phyloP scores from a whole-genome alignment of 2,329 filamentous ascomycete species.

The Epichloe uncinata region DNA sequence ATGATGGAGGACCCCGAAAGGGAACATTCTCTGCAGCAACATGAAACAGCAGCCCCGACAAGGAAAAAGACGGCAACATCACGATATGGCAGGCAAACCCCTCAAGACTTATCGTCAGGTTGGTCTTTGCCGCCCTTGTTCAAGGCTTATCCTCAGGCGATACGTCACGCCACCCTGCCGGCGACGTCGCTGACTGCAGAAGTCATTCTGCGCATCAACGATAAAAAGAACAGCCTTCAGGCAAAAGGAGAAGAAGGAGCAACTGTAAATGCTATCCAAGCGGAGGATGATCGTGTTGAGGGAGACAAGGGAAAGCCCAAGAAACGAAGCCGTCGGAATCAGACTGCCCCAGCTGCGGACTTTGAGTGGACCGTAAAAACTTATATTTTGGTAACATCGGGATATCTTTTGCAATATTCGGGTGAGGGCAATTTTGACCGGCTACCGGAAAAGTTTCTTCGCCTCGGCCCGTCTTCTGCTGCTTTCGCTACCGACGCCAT shows the following conservation, averaged over 20 bases:
- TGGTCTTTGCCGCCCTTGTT: conserved; percentile 69
- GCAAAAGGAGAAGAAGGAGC: conserved; percentile 7
- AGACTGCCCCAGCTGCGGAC: conserved; percentile 27
- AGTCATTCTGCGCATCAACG: conserved; percentile 48
- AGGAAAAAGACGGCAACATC: conserved; percentile 6
- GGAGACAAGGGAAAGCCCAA: conserved; percentile 24
- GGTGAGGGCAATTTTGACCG: conserved; percentile 58
- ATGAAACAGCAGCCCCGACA: conserved; percentile 5
- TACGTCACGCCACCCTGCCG: conserved; percentile 59
- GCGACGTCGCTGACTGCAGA: conserved; percentile 58
- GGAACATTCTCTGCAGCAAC: conserved; percentile 6
- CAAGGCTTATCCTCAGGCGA: conserved; percentile 73
- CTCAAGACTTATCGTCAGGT: conserved; percentile 22
- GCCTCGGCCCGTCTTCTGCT: conserved; percentile 59
- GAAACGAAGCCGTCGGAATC: conserved; percentile 34
- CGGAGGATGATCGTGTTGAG: not conserved
- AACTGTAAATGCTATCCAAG: not conserved
- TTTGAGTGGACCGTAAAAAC: conserved; percentile 63
- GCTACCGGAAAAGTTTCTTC: conserved; percentile 59
- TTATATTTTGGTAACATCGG: conserved; percentile 57
- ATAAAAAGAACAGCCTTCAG: conserved; percentile 25
- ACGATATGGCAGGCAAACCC: conserved; percentile 8
- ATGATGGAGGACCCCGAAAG: conserved; percentile 4
- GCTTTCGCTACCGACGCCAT: conserved; percentile 72
- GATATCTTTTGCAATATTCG: conserved; percentile 62